A percentile compares a stretch with the other conserved stretches of the same genome.
phyloP scores from a whole-genome alignment of 78 protist genomes.

The Dictyostelium firmibasis region DNA sequence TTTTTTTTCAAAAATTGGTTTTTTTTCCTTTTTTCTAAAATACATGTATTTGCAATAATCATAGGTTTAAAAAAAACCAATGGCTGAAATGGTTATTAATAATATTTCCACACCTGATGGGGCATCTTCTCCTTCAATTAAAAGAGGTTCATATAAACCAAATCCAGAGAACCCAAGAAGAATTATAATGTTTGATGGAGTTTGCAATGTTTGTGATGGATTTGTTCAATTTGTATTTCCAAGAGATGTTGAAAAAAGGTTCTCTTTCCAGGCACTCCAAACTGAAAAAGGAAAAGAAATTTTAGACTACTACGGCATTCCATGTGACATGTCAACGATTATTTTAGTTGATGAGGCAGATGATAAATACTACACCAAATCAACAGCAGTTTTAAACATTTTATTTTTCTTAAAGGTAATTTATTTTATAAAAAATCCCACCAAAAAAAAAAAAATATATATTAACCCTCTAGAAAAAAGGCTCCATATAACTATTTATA shows the following conservation, averaged over 20 bases:
- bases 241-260: conserved; percentile 28
- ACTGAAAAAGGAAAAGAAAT: conserved; percentile 71
- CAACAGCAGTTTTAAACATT: conserved; percentile 69
- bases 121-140: background rate
- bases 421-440: background rate
- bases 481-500: conserved; percentile 28
- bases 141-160: conserved; percentile 5
- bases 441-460: background rate
- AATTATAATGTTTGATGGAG: conserved; percentile 52
- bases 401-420: conserved; percentile 35
- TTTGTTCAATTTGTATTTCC: conserved; percentile 71
- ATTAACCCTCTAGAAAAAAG: background rate
- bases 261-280: conserved; percentile 68
- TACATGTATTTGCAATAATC: too few relatives aligned
- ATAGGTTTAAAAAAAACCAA: background rate
- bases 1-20: background rate
- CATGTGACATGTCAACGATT: conserved; percentile 68
- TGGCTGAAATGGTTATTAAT: background rate
- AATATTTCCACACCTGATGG: background rate
- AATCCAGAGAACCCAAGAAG: background rate
- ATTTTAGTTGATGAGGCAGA: conserved; percentile 58
- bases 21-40: background rate
- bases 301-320: conserved; percentile 33
- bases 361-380: conserved; percentile 21
- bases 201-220: conserved; percentile 80